Evolutionary conservation across 1,139 yeast genomes (phyloP), one percentile per base, ranked within the genome.

Genomic region (Protomyces gravidus): DNA sequence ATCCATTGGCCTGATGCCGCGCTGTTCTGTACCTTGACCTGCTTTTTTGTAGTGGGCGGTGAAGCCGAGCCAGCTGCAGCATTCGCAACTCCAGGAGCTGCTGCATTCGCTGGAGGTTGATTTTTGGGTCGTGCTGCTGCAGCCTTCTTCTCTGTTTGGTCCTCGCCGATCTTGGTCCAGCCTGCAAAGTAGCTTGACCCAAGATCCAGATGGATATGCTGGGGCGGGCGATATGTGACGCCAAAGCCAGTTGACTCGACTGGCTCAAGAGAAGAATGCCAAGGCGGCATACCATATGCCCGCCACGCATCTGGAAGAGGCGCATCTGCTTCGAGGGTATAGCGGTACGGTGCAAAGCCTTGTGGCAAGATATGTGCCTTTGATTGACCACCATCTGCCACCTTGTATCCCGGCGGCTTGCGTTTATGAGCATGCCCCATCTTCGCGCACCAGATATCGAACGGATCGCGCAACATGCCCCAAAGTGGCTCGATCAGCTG

Each of bases 381-480:
- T 36, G 46, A 45, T 40, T 53, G 58, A 15, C 21, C 42, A 3
- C 46, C 51, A 9, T 13, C 5, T 9, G 27, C 40, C n/a, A 26
- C 46, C 13, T 6, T 15, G 13, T 33, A 46, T 9, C 45, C 32
- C 9, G 42, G 42, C 21, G 42, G 42, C 19, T 5, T n/a, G 6
- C 21, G 2, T 2, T 19, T 5, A 19, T 5, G 42, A 3, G 25
- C 19, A 23, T 32, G 9, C 6, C 30, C 47, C 13, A 45, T 46
- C n/a, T 32, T 19, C 6, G 11, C 28, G 25, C 58, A 53, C 45
- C 47, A 46, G 17, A 45, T n/a, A 27, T 53, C 58, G 23, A 33
- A 53, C 5, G 58, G 58, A 28, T 53, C 58, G 3, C 58, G 50
- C 27, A 53, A 27, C 58, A 53, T 53, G 15, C 58, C 58, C 51